Evolutionary conservation across 768 basidiomycete genomes (phyloP).

Genomic region (Tulasnella sp.): DNA sequence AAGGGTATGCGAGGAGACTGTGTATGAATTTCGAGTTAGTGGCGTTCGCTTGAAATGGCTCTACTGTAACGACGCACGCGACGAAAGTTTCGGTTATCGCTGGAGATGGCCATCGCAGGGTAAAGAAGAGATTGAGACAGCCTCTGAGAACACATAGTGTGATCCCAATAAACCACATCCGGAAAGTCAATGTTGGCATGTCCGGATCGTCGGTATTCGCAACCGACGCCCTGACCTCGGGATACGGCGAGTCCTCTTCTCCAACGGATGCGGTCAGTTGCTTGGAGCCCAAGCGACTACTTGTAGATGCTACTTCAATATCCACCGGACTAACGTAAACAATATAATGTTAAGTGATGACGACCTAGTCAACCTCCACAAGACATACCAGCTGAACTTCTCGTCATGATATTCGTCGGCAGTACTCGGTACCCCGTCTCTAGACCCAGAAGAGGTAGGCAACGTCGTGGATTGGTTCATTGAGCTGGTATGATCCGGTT

Average conservation of each 20-base stretch:
- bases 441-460: neutral
- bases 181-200: slow-evolving; percentile 89
- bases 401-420: neutral
- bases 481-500: neutral
- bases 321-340: neutral
- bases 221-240: slow-evolving; percentile 76
- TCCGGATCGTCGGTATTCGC: slow-evolving; percentile 98
- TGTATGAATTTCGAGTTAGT: neutral
- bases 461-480: neutral
- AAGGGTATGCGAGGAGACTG: slow-evolving; percentile 75
- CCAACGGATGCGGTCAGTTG: slow-evolving; percentile 29
- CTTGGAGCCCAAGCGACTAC: neutral
- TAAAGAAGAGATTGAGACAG: slow-evolving; percentile 88
- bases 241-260: neutral
- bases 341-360: neutral
- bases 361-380: neutral
- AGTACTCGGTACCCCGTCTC: neutral
- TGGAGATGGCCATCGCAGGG: slow-evolving; percentile 87
- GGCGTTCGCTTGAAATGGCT: neutral
- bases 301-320: neutral
- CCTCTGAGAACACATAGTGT: slow-evolving; percentile 31
- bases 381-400: neutral
- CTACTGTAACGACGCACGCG: neutral
- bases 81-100: slow-evolving; percentile 48
- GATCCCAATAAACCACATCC: slow-evolving; percentile 74